These are phyloP conservation scores for Pinus taeda DNA, from an alignment of 75 land plant species.

Conservation along the genomic window DNA sequence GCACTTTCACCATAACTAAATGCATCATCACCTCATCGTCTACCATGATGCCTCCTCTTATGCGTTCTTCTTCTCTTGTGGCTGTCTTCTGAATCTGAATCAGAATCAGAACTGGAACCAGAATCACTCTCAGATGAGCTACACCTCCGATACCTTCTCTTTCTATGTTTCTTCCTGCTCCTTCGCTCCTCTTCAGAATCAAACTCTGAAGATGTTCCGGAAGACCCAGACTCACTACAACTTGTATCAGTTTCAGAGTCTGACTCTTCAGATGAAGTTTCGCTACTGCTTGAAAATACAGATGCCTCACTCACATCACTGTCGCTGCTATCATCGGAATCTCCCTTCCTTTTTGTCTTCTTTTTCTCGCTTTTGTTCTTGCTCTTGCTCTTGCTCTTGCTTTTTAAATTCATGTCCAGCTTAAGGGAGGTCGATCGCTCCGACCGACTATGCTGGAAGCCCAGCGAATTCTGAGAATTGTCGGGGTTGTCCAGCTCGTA, in stretches of 20 bases:
- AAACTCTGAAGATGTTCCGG: constrained; percentile 32
- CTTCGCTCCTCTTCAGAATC: constrained; percentile 38
- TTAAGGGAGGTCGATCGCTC: no score
- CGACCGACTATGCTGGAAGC: no score
- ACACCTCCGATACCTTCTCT: constrained; percentile 30
- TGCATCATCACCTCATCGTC: constrained; percentile 14
- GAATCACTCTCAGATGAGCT: constrained; percentile 24
- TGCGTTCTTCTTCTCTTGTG: constrained; percentile 33
- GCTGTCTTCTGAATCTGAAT: constrained; percentile 36
- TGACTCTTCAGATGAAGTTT: constrained; percentile 10
- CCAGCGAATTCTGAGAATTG: no score
- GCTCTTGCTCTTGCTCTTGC: neutral
- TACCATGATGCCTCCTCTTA: constrained; percentile 32
- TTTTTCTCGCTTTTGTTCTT: constrained; percentile 8
- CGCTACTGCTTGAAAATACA: constrained; percentile 52
- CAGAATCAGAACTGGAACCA: constrained; percentile 42
- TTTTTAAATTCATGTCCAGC: constrained; percentile 15
- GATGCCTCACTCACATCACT: constrained; percentile 51
- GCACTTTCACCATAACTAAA: neutral
- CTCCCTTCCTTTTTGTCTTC: constrained; percentile 44
- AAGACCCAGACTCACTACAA: constrained; percentile 23
- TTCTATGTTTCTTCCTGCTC: constrained; percentile 27
- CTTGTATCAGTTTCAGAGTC: constrained; percentile 21
- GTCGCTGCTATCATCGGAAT: constrained; percentile 25
- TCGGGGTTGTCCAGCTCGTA: constrained; percentile 41